These are phyloP conservation scores for Daldinia eschscholtzii DNA, from an alignment of 2,329 filamentous ascomycete species.

Conservation along the genomic window DNA sequence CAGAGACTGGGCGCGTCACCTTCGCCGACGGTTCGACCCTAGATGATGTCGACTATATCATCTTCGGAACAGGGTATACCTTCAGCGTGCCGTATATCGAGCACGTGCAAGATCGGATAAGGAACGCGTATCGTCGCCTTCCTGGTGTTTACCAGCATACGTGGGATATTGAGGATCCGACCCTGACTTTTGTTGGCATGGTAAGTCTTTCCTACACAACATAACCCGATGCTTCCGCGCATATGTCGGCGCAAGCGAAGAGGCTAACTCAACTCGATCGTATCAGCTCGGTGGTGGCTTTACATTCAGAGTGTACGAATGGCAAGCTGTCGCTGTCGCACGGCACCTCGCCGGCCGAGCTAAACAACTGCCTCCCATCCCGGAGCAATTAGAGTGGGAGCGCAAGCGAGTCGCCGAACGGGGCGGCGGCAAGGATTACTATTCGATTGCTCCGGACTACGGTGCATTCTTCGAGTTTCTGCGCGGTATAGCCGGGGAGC, in stretches of 20 bases:
- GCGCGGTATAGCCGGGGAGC: conserved; percentile 58
- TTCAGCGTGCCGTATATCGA: conserved; percentile 69
- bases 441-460: conserved; percentile 51
- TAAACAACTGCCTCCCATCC: conserved; percentile 44
- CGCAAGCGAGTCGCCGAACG: conserved; percentile 47
- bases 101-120: conserved; percentile 60
- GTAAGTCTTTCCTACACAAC: conserved; percentile 43
- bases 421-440: conserved; percentile 53
- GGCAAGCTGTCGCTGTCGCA: conserved; percentile 56
- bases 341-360: conserved; percentile 53
- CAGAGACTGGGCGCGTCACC: conserved; percentile 56
- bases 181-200: conserved; percentile 54
- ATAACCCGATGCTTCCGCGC: not conserved
- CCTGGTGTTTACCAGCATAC: conserved; percentile 56
- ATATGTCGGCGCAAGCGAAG: too few relatives aligned
- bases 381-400: conserved; percentile 54
- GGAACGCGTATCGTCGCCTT: conserved; percentile 50
- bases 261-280: not conserved
- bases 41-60: conserved; percentile 65
- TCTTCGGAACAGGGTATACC: conserved; percentile 71
- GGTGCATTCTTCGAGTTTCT: conserved; percentile 57
- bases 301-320: conserved; percentile 56
- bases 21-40: conserved; percentile 66
- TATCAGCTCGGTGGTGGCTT: conserved; percentile 53
- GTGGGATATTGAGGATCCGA: conserved; percentile 54